phyloP scores from a whole-genome alignment of 139 green algal species.

The Eudorina sp. region DNA sequence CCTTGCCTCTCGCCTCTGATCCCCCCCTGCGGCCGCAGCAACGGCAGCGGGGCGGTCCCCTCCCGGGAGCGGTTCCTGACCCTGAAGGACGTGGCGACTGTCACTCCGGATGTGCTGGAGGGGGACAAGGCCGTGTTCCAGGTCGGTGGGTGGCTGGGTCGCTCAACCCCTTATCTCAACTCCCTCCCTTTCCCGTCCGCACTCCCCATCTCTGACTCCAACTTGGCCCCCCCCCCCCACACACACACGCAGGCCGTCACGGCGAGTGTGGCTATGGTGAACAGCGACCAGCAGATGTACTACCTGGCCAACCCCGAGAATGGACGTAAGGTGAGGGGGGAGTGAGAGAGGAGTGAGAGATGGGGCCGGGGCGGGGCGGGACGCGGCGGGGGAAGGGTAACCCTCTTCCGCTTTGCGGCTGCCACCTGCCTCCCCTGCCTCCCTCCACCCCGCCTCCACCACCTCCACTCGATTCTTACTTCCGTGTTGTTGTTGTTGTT shows the following conservation, averaged over 20 bases:
- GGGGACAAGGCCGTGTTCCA: conserved; percentile 74
- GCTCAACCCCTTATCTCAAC: not conserved
- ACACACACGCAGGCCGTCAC: conserved; percentile 41
- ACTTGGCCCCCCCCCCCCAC: not conserved
- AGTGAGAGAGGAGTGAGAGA: not conserved
- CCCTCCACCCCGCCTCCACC: no score
- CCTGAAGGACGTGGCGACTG: conserved; percentile 37
- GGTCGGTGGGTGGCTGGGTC: conserved; percentile 2
- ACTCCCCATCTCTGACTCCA: not conserved
- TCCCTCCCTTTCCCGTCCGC: not conserved
- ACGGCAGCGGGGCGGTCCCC: conserved; percentile 14
- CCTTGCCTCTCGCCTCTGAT: no score
- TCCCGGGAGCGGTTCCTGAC: conserved; percentile 31
- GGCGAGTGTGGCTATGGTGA: conserved; percentile 67
- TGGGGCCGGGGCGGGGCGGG: no score
- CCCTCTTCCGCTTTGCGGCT: not conserved
- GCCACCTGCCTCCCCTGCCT: not conserved
- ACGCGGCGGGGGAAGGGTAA: no score
- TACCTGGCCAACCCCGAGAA: conserved; percentile 90
- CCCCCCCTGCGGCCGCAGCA: not conserved
- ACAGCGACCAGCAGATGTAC: conserved; percentile 81
- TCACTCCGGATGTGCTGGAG: conserved; percentile 46
- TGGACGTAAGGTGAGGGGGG: conserved; percentile 90
- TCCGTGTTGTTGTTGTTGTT: no score
- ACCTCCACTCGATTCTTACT: no score